Base-by-base conservation (phyloP, 2,329 filamentous ascomycete genomes). In the Pyrenochaeta sp. region DNA sequence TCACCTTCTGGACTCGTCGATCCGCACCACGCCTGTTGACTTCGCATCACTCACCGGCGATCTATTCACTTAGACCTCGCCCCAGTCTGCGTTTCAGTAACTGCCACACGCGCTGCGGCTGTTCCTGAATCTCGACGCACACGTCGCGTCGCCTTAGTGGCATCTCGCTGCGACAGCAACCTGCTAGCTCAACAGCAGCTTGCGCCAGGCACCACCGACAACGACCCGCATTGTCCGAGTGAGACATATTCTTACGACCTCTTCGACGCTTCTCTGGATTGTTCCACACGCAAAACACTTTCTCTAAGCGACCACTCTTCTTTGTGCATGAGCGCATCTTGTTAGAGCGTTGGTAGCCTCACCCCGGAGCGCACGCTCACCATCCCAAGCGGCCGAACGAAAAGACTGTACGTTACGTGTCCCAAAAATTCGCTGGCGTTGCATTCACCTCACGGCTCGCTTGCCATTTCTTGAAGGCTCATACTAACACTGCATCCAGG, bases 61-160 rank as follows among this genome's bases (percentile, higher is more conserved):
- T 73, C 74, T 77, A 77, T 77, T 77, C 62, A 77, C 67, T 77
- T 77, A 77, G 74, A 63, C 67, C 58, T 76, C 73, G 73, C 73
- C 74, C 67, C 62, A 61, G 62, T 61, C 64, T 67, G 65, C 62
- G 60, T 67, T 70, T 66, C 60, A 62, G 56, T 60, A 54, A 30
- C 56, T 40, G 25, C 43, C 53, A 55, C 56, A 37, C 50, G 50
- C 59, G 37, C 54, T 53, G 19, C 55, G 48, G 53, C 53, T 44
- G 50, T 57, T 40, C 28, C 27, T 34, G 13, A 50, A 40, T 37
- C 50, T 50, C 49, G 52, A 64, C 62, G 59, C 62, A 58, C 60
- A 52, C 61, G 51, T 50, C 44, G 62, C 64, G 54, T 66, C 58
- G 62, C 43, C 50, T 59, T 59, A 19, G 58, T 50, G 54, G 40